phyloP scores from a whole-genome alignment of 2,329 filamentous ascomycete genomes.

The Diaporthe humulicola region DNA sequence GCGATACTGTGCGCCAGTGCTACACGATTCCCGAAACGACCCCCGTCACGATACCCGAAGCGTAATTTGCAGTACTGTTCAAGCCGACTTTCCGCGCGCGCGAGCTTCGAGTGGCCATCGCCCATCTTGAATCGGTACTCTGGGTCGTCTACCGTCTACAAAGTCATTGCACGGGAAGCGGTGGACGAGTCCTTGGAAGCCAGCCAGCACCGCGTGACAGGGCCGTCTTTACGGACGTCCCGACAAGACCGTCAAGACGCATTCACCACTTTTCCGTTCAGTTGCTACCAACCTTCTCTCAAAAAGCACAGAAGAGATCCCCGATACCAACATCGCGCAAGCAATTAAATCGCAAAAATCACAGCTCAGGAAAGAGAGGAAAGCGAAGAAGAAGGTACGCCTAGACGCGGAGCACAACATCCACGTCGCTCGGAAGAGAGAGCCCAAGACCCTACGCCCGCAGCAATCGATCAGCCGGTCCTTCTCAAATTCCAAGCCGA shows the following conservation, averaged over 20 bases:
- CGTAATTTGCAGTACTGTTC: neutral
- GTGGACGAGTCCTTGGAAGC: neutral
- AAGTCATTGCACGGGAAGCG: neutral
- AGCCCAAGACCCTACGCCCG: slow-evolving; percentile 30
- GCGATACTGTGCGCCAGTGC: neutral
- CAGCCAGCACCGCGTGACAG: neutral
- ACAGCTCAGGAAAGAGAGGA: slow-evolving; percentile 46
- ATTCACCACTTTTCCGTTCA: slow-evolving; percentile 79
- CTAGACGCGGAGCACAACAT: slow-evolving; percentile 33
- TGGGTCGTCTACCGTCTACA: neutral
- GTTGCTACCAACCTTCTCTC: slow-evolving; percentile 61
- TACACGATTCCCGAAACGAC: neutral
- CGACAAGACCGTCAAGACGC: slow-evolving; percentile 70
- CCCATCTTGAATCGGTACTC: neutral
- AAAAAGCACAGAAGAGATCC: slow-evolving; percentile 45
- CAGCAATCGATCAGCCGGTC: slow-evolving; percentile 42
- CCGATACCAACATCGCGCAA: slow-evolving; percentile 30
- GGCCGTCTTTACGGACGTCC: slow-evolving; percentile 37
- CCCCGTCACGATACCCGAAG: neutral
- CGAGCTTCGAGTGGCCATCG: neutral
- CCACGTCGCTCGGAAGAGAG: slow-evolving; percentile 34
- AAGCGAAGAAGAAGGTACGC: slow-evolving; percentile 43
- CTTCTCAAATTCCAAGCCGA: slow-evolving; percentile 31
- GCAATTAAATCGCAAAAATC: slow-evolving; percentile 37
- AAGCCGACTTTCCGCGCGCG: neutral